A percentile compares a stretch with the other conserved stretches of the same genome.
Conservation (phyloP, 2,329 filamentous ascomycete species). For the Trichoderma citrinoviride region DNA sequence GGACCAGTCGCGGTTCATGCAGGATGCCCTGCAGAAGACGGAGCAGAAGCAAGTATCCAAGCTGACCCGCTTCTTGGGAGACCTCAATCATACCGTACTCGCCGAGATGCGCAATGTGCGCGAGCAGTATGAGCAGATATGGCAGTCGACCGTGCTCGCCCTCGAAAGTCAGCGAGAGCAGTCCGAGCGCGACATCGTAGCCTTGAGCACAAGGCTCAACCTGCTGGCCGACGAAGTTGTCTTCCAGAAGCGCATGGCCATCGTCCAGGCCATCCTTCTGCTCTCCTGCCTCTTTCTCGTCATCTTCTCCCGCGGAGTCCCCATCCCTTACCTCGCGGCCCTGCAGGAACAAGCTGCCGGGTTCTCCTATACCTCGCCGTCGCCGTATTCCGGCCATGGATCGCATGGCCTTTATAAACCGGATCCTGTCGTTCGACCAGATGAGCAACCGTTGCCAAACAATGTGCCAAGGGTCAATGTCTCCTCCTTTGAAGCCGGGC, state of each 20-base stretch:
- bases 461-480: neutral
- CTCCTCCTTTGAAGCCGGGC: neutral
- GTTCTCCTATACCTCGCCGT: conserved; percentile 26
- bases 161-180: conserved; percentile 85
- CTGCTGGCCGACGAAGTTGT: conserved; percentile 90
- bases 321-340: conserved; percentile 35
- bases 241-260: conserved; percentile 86
- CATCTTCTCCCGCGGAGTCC: conserved; percentile 65
- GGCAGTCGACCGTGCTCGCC: conserved; percentile 92
- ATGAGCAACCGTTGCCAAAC: neutral
- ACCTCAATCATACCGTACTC: conserved; percentile 83
- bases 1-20: conserved; percentile 86
- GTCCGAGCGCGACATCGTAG: conserved; percentile 77
- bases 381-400: conserved; percentile 24
- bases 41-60: conserved; percentile 86
- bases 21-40: conserved; percentile 80
- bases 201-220: conserved; percentile 75
- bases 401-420: conserved; percentile 18
- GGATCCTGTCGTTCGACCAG: neutral
- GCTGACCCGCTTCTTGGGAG: conserved; percentile 75
- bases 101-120: conserved; percentile 74
- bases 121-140: conserved; percentile 90
- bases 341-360: conserved; percentile 31
- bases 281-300: conserved; percentile 84
- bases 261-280: conserved; percentile 84